Evolutionary conservation across 352 stramenopile species (phyloP).

Genomic region (Halophytophthora polymorphica): DNA sequence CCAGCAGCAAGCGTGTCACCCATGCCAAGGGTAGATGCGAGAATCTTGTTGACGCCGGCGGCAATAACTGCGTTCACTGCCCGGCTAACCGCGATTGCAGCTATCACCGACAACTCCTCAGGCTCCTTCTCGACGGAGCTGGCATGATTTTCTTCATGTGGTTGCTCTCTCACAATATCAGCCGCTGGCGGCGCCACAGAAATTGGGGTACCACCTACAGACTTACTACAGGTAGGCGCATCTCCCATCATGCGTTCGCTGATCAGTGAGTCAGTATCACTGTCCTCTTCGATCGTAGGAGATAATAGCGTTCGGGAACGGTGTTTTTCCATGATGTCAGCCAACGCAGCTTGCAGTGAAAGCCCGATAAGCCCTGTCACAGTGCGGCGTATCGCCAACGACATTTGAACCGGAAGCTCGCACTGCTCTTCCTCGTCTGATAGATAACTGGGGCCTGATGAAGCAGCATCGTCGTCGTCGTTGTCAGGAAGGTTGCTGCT

Average conservation of each 20-base stretch:
- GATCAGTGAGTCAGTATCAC: not conserved
- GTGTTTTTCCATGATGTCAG: constrained; percentile 21
- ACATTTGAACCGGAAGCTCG: constrained; percentile 35
- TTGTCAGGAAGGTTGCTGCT: no score
- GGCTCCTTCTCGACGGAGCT: not conserved
- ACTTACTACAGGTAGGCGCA: not conserved
- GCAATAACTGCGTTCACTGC: constrained; percentile 29
- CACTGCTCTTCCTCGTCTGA: constrained; percentile 5
- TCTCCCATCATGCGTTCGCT: not conserved
- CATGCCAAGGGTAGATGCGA: constrained; percentile 11
- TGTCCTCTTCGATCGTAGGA: not conserved
- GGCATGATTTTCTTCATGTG: not conserved
- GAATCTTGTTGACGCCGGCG: constrained; percentile 21
- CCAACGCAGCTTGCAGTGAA: constrained; percentile 37
- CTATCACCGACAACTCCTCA: constrained; percentile 18
- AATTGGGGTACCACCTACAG: not conserved
- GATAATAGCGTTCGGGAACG: not conserved
- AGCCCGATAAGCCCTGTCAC: constrained; percentile 41
- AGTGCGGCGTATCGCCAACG: constrained; percentile 29
- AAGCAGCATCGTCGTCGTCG: no score
- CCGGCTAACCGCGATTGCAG: constrained; percentile 28
- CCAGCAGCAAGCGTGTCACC: constrained; percentile 11
- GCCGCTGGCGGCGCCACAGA: constrained; percentile 9
- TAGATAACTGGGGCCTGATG: not conserved
- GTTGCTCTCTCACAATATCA: constrained; percentile 1